Percentiles rank a stretch among this genome's conserved stretches.
Evolutionary conservation across 2,329 filamentous ascomycete genomes (phyloP).

Genomic region (Claviceps sorghi): DNA sequence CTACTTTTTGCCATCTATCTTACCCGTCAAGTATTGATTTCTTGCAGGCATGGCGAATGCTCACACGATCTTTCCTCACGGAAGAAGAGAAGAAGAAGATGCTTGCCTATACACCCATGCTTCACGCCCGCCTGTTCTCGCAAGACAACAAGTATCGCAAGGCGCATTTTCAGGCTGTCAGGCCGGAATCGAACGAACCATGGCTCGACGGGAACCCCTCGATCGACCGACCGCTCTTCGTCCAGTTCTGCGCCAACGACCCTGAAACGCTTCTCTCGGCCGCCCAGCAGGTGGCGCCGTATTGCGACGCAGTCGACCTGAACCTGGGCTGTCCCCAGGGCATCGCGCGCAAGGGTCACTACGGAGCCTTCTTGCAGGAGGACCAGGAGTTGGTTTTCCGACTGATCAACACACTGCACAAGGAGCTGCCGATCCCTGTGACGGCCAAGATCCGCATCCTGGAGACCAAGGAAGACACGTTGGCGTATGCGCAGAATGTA

Average conservation of each 20-base stretch:
- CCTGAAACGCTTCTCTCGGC: slow-evolving; percentile 66
- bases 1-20: too few species aligned
- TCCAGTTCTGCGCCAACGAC: slow-evolving; percentile 92
- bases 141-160: slow-evolving; percentile 64
- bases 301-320: slow-evolving; percentile 89
- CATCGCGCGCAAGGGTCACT: slow-evolving; percentile 79
- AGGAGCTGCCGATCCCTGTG: slow-evolving; percentile 64
- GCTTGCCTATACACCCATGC: slow-evolving; percentile 89
- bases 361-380: slow-evolving; percentile 90
- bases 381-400: slow-evolving; percentile 69
- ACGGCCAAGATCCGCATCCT: slow-evolving; percentile 91
- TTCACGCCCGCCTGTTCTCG: slow-evolving; percentile 78
- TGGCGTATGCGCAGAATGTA: slow-evolving; percentile 81
- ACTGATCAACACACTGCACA: slow-evolving; percentile 74
- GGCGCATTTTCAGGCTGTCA: slow-evolving; percentile 62
- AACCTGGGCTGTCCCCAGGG: slow-evolving; percentile 95
- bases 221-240: slow-evolving; percentile 78
- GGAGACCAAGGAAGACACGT: slow-evolving; percentile 71
- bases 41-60: slow-evolving; percentile 79
- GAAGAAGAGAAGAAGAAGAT: slow-evolving; percentile 48
- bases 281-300: slow-evolving; percentile 62
- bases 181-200: slow-evolving; percentile 19
- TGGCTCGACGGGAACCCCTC: slow-evolving; percentile 78
- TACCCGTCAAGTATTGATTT: background rate
- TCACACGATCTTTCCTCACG: slow-evolving; percentile 82